Base-by-base conservation (phyloP, 2,329 filamentous ascomycete species). In the Penicillium sp. region DNA sequence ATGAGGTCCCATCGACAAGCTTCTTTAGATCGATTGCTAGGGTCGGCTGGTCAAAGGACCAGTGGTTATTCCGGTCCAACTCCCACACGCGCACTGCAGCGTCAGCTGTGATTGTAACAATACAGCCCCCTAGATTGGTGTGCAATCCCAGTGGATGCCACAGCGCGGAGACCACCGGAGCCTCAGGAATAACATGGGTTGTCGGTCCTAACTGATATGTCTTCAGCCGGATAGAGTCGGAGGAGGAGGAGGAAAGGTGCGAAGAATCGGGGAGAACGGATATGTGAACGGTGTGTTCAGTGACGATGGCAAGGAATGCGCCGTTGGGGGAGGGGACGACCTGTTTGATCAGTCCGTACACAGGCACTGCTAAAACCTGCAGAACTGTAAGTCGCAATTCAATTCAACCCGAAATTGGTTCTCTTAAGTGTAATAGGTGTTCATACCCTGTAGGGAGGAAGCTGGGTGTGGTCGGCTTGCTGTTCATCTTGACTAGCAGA, bases 151-250 rank as follows among this genome's bases (percentile, higher is more conserved):
- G 80, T 1, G 94, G 94, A 76, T 99, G 94, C 93, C 94, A 99
- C 57, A 97, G 68, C 4, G 88, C 89, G 1, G 91, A 91, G 23
- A 87, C 87, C 55, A 99, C 82, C 2, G 90, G 85, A 8, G 91
- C 85, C 63, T 92, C 88, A 46, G 93, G 91, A 49, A 92, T 88
- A 48, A 97, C 91, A 74, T 97, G 93, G 4, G 89, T 92, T 3
- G 91, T 95, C 31, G 92, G 92, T 1, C 93, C 93, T n/a, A 97
- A 81, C 21, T 93, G 93, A 76, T 91, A 95, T 52, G 91, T 91
- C 73, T 91, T 95, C 31, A 92, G 82, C 69, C 90, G 90, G 67
- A 96, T 81, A 5, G 87, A 85, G 10, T 83, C 81, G 46, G 76
- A 79, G 68, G 93, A 90, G 45, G 83, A 80, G 58, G 85, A 83